Base-by-base conservation (phyloP, 208 protist genomes). In the Wallacemonas collosoma region DNA sequence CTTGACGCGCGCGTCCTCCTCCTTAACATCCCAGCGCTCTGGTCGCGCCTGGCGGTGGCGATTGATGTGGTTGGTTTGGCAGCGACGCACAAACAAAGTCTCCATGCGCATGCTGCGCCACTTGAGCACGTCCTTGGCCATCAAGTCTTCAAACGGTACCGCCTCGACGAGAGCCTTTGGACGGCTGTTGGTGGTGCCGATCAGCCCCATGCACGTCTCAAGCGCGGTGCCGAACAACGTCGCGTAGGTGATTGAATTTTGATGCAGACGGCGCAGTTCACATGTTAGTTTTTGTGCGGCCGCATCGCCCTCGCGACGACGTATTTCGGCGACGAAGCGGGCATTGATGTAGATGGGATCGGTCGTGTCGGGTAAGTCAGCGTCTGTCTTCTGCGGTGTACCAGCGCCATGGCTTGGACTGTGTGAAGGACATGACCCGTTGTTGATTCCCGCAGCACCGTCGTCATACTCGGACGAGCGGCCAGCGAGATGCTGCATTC, bases 71-170 rank as follows among this genome's bases (percentile, higher is more conserved):
- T 65, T 54, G 8, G 44, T 12, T 62, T 75, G 71, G 62, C 62
- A 62, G 40, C 17, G 47, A 15, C 64, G 58, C 17, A 55, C 43
- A 26, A 68, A 62, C 14, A 82, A 50, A 48, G 73, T 43, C 56
- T 86, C 81, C 7, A 86, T 45, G 35, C 77, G 72, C 61, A 82
- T 61, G 68, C 82, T 86, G 69, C 81, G 81, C 36, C 81, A 70
- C 68, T 78, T 76, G 40, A 71, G 47, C 41, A 58, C 71, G 38
- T 76, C 72, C 51, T 81, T 80, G 50, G 79, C 74, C 39, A 68
- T 60, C 9, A 86, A 61, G 26, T 66, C 74, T 4, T 79, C 74
- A 45, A 86, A 80, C 1, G 72, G 67, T 5, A 86, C 74, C n/a
- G 70, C 72, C 62, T 82, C 65, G 15, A 86, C 14, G 2, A 86